phyloP scores from a whole-genome alignment of 1,284 basidiomycete genomes.

The Sporisorium exsertum region DNA sequence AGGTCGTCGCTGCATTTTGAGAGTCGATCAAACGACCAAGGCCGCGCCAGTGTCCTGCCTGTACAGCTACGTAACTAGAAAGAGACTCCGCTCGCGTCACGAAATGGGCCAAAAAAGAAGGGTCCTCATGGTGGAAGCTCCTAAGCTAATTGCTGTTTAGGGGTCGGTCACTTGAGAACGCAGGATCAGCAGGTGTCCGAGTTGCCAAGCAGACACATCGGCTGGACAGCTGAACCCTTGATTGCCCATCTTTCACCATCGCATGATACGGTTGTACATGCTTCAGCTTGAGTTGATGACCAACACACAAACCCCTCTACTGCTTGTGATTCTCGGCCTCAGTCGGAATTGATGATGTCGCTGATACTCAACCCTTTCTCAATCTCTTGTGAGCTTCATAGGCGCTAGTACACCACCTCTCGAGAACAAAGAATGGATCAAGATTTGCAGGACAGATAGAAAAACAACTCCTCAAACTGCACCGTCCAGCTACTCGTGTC shows the following conservation, averaged over 20 bases:
- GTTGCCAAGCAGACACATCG: background rate
- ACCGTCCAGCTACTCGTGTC: background rate
- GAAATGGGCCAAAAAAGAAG: constrained; percentile 1
- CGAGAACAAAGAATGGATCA: background rate
- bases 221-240: constrained; percentile 1
- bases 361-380: too few species aligned
- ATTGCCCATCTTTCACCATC: background rate
- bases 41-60: constrained; percentile 6
- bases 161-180: background rate
- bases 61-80: constrained; percentile 12
- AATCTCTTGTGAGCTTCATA: too few species aligned
- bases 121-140: constrained; percentile 3
- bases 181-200: background rate
- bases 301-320: background rate
- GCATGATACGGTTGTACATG: background rate
- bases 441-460: background rate
- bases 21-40: constrained; percentile 14
- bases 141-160: background rate
- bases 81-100: background rate
- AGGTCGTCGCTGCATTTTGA: background rate
- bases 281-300: background rate
- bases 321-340: background rate
- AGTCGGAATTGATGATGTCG: too few species aligned
- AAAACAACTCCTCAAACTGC: background rate
- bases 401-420: background rate